Conservation (phyloP, 2,329 filamentous ascomycete species). For the Ceratocystis alfenasii region DNA sequence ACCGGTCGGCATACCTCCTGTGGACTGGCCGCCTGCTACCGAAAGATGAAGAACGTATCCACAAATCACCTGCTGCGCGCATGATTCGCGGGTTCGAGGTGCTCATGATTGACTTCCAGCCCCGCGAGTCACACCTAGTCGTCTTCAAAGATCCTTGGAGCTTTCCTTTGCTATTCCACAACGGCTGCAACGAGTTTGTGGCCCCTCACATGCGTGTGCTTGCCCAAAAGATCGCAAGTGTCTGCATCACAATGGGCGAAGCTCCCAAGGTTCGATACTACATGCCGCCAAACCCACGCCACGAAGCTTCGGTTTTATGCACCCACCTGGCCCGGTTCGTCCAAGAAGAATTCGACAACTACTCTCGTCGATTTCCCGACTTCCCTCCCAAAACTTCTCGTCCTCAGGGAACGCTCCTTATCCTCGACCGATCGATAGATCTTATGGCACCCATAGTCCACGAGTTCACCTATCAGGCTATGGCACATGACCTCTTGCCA, state of each 20-base stretch:
- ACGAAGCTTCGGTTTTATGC: conserved; percentile 81
- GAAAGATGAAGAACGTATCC: conserved; percentile 58
- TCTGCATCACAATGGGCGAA: conserved; percentile 87
- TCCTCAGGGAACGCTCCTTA: conserved; percentile 69
- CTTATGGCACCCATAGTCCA: conserved; percentile 76
- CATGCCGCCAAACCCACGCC: conserved; percentile 57
- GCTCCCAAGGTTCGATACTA: conserved; percentile 91
- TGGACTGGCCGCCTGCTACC: conserved; percentile 72
- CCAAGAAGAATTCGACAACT: conserved; percentile 81
- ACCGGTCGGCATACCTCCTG: conserved; percentile 65
- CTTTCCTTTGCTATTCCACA: conserved; percentile 86
- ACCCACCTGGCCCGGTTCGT: conserved; percentile 82
- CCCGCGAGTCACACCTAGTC: conserved; percentile 79
- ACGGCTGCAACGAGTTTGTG: conserved; percentile 73
- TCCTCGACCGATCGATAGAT: conserved; percentile 90
- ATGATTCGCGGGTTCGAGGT: conserved; percentile 71
- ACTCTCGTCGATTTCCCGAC: conserved; percentile 69
- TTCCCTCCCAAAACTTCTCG: conserved; percentile 71
- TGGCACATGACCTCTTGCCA: conserved; percentile 86
- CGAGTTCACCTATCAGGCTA: conserved; percentile 97
- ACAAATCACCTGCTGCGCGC: conserved; percentile 55
- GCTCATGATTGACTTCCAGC: conserved; percentile 77
- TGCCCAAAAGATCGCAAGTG: conserved; percentile 79
- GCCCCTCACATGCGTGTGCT: conserved; percentile 70
- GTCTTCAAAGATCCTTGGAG: conserved; percentile 93